These are phyloP conservation scores for Mitragyna speciosa DNA, from an alignment of 257 asterid genomes.

Conservation along the genomic window DNA sequence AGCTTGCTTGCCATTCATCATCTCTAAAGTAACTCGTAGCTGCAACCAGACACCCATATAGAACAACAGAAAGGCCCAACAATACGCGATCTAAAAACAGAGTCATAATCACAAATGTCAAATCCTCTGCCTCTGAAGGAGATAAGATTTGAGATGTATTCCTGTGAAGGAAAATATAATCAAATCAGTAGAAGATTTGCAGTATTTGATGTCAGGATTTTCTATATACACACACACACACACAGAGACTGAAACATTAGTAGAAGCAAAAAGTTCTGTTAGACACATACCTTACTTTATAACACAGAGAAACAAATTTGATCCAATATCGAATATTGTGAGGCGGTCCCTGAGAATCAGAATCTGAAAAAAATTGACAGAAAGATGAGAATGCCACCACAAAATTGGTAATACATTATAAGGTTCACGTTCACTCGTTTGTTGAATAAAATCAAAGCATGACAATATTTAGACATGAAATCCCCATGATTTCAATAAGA, in stretches of 20 bases:
- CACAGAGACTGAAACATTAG: not conserved
- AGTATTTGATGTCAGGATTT: not conserved
- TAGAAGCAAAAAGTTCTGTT: not conserved
- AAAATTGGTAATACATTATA: not conserved
- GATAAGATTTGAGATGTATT: slow-evolving; percentile 40
- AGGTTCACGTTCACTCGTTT: not conserved
- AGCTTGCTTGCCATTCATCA: slow-evolving; percentile 68
- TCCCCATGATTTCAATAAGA: not conserved
- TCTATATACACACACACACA: not conserved
- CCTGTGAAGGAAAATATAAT: slow-evolving; percentile 40
- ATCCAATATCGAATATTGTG: slow-evolving; percentile 80
- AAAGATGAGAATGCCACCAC: slow-evolving; percentile 20
- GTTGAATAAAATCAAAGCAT: not conserved
- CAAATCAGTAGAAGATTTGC: not conserved
- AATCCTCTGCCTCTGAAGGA: slow-evolving; percentile 68
- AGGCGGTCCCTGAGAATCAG: slow-evolving; percentile 63
- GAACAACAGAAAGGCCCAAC: slow-evolving; percentile 54
- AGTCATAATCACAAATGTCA: slow-evolving; percentile 51
- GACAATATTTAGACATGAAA: not conserved
- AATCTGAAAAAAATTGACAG: slow-evolving; percentile 42
- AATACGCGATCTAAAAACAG: slow-evolving; percentile 80
- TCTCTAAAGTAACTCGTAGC: slow-evolving; percentile 53
- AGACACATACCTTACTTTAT: slow-evolving; percentile 58
- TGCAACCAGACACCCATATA: slow-evolving; percentile 60
- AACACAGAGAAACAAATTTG: slow-evolving; percentile 46